Conservation (phyloP, 2,329 filamentous ascomycete species). For the Fusarium camptoceras region DNA sequence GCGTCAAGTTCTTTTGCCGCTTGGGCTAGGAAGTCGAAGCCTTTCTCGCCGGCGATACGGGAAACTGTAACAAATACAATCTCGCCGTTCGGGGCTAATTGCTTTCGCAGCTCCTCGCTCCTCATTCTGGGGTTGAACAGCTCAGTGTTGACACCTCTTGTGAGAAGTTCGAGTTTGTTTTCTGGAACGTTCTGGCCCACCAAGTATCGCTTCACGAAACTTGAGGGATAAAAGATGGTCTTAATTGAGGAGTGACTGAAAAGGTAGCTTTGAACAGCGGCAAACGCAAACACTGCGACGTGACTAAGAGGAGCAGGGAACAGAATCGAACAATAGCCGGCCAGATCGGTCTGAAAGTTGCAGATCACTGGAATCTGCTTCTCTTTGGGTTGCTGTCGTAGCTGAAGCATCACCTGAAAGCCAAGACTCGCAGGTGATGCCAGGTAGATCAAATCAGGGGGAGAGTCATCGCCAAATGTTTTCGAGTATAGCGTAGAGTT, state of each 20-base stretch:
- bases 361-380: slow-evolving; percentile 70
- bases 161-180: slow-evolving; percentile 69
- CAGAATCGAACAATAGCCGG: slow-evolving; percentile 76
- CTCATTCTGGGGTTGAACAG: slow-evolving; percentile 68
- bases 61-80: slow-evolving; percentile 75
- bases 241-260: slow-evolving; percentile 71
- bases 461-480: slow-evolving; percentile 64
- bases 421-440: slow-evolving; percentile 76
- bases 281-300: slow-evolving; percentile 71
- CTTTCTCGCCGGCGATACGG: slow-evolving; percentile 76
- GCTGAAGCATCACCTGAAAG: slow-evolving; percentile 77
- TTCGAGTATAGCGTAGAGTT: slow-evolving; percentile 69
- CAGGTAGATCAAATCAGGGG: slow-evolving; percentile 75
- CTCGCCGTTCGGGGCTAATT: slow-evolving; percentile 71
- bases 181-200: slow-evolving; percentile 65
- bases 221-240: slow-evolving; percentile 76
- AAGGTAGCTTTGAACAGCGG: slow-evolving; percentile 73
- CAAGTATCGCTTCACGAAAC: slow-evolving; percentile 71
- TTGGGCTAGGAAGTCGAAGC: slow-evolving; percentile 74
- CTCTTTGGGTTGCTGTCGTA: slow-evolving; percentile 67
- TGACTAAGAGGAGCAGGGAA: slow-evolving; percentile 71
- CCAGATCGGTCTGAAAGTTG: slow-evolving; percentile 79
- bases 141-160: slow-evolving; percentile 73
- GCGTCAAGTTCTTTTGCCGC: slow-evolving; percentile 66
- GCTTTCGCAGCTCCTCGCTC: slow-evolving; percentile 62